Evolutionary conservation across 1,284 basidiomycete genomes (phyloP).

Genomic region (Leccinum fallax): DNA sequence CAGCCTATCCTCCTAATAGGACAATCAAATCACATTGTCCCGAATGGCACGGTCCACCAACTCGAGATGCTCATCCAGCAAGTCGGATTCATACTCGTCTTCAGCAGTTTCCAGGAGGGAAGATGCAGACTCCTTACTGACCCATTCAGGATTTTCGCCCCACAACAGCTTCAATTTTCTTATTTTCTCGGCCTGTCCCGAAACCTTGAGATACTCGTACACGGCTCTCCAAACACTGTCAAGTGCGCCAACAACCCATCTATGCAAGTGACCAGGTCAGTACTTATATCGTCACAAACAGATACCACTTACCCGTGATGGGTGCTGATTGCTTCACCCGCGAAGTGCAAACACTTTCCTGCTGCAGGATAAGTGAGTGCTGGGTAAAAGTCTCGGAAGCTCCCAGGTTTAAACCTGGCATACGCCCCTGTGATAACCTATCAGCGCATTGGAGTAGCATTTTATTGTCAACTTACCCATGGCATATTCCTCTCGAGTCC

Average conservation of each 20-base stretch:
- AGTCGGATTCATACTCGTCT: neutral
- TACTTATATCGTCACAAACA: no score
- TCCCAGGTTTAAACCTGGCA: neutral
- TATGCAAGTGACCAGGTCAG: neutral
- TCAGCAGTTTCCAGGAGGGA: neutral
- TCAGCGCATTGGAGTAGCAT: neutral
- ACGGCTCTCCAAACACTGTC: constrained; percentile 31
- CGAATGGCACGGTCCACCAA: constrained; percentile 6
- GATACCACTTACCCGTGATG: constrained; percentile 16
- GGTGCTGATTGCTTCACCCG: neutral
- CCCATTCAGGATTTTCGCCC: constrained; percentile 27
- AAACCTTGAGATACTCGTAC: constrained; percentile 23
- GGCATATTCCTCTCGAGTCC: constrained; percentile 8
- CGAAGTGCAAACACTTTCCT: neutral
- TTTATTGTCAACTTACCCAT: constrained; percentile 8
- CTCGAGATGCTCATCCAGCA: constrained; percentile 19
- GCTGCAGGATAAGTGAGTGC: neutral
- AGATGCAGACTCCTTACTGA: neutral
- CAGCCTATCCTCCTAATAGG: neutral
- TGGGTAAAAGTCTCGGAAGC: neutral
- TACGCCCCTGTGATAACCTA: neutral
- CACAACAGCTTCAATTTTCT: constrained; percentile 19
- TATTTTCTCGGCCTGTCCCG: constrained; percentile 12
- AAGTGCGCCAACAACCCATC: constrained; percentile 29
- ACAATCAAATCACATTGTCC: neutral